These are phyloP conservation scores for Ophiostoma fasciatum DNA, from an alignment of 2,329 filamentous ascomycete genomes.

Conservation along the genomic window DNA sequence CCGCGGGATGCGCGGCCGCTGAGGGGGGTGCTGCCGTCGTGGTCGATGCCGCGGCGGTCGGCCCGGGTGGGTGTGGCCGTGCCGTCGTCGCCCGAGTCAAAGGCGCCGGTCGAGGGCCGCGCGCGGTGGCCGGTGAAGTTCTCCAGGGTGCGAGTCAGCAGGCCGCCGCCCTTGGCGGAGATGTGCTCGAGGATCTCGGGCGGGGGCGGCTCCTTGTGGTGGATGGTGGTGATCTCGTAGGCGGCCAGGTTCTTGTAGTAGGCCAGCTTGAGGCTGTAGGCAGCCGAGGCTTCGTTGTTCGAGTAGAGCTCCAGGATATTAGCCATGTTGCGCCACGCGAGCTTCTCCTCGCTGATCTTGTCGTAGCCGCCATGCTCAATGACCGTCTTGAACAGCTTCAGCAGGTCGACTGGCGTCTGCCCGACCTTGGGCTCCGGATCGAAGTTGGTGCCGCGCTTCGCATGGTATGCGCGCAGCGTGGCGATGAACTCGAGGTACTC, in stretches of 20 bases:
- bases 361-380: constrained; percentile 73
- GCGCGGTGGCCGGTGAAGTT: constrained; percentile 38
- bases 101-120: constrained; percentile 27
- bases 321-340: constrained; percentile 71
- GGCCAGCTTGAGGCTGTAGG: constrained; percentile 71
- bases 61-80: constrained; percentile 35
- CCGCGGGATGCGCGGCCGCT: constrained; percentile 47
- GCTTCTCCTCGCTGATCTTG: constrained; percentile 66
- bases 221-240: constrained; percentile 68
- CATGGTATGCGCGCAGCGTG: constrained; percentile 58
- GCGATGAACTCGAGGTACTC: constrained; percentile 72
- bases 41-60: constrained; percentile 33
- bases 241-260: constrained; percentile 85
- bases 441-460: constrained; percentile 62
- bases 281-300: constrained; percentile 64
- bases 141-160: constrained; percentile 66
- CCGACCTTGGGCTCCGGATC: constrained; percentile 74
- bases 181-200: constrained; percentile 80
- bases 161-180: constrained; percentile 67
- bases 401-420: constrained; percentile 58
- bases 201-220: constrained; percentile 68
- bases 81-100: constrained; percentile 36
- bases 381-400: constrained; percentile 65
- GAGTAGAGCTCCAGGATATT: constrained; percentile 61
- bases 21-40: constrained; percentile 23